Base-by-base conservation (phyloP, 2,329 filamentous ascomycete genomes). In the Macrophomina pseudophaseolina region DNA sequence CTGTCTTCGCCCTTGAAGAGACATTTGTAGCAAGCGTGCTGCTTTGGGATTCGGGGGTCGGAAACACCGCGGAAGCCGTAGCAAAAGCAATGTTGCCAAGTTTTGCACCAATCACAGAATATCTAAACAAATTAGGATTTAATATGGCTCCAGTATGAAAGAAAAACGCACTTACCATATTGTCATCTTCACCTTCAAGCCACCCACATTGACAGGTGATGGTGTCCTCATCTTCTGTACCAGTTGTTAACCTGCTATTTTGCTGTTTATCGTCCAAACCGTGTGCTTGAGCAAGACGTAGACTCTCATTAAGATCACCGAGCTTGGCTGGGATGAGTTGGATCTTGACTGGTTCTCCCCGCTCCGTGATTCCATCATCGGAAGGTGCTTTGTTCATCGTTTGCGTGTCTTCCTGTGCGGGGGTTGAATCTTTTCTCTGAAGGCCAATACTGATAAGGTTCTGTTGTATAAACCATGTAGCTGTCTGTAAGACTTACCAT, bases 1-100 rank as follows among this genome's bases (percentile, higher is more conserved):
- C 71, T 69, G 67, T 72, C 40, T 46, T 16, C 56, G 9, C 42
- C 42, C 12, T 33, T 70, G 28, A 81, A 70, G n/a, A 84, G 71
- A 68, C 83, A 85, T 35, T 72, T 71, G 69, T 84, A 84, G 72
- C 83, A 85, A 16, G 76, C 75, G 70, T 85, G 81, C 16, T 60
- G 8, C 9, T 11, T 12, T 28, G 56, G 56, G 12, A 46, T 46
- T 35, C 56, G 56, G 5, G 28, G 40, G 30, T 60, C 56, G 5
- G 42, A 60, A 18, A 16, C 56, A 5, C 42, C 40, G 18, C n/a
- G 70, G 68, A 80, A 84, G 5, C 82, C 83, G 67, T 83, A 83
- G 71, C 83, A 85, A 46, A 76, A 70, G 32, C 78, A 64, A 72
- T 85, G 83, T 68, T 85, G 83, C 71, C 77, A 80, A 9, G 74